phyloP scores from a whole-genome alignment of 2,329 filamentous ascomycete species.

The Harringtonia lauricola region DNA sequence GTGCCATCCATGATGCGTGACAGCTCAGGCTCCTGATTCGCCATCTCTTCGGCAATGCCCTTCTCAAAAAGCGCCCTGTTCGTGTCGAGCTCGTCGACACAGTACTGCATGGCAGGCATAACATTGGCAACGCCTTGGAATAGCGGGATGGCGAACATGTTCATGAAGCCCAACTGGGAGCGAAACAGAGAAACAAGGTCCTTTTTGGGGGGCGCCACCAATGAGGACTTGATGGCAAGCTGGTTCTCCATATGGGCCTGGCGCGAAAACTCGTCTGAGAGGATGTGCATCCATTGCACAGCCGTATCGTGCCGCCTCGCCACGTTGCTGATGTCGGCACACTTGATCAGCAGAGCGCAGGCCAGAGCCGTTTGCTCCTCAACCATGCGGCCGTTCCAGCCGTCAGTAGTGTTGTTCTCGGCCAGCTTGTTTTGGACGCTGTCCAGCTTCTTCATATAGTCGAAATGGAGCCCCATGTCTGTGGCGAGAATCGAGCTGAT shows the following conservation, averaged over 20 bases:
- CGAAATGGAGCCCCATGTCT: constrained; percentile 94
- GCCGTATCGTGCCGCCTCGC: constrained; percentile 76
- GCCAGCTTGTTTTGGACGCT: constrained; percentile 69
- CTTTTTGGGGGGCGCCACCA: constrained; percentile 76
- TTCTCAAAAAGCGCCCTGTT: constrained; percentile 68
- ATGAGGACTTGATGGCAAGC: constrained; percentile 74
- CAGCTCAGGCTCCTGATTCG: constrained; percentile 30
- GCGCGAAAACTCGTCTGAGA: constrained; percentile 92
- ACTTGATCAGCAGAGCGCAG: constrained; percentile 94
- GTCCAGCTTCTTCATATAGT: constrained; percentile 87
- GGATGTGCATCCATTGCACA: constrained; percentile 77
- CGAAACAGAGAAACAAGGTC: constrained; percentile 74
- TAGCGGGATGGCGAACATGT: constrained; percentile 82
- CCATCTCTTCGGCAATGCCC: constrained; percentile 53
- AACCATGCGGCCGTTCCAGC: constrained; percentile 65
- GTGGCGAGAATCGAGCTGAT: constrained; percentile 97
- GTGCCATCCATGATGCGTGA: constrained; percentile 27
- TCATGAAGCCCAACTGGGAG: constrained; percentile 93
- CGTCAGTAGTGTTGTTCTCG: constrained; percentile 52
- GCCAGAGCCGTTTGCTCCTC: constrained; percentile 69
- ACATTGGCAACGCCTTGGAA: constrained; percentile 83
- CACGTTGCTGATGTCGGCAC: constrained; percentile 98
- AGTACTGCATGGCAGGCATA: constrained; percentile 74
- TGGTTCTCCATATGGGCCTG: constrained; percentile 88
- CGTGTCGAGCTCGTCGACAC: constrained; percentile 65